A percentile compares a stretch with the other conserved stretches of the same genome.
Conservation (phyloP, 257 asterid genomes). For the Forsythia suspensa region DNA sequence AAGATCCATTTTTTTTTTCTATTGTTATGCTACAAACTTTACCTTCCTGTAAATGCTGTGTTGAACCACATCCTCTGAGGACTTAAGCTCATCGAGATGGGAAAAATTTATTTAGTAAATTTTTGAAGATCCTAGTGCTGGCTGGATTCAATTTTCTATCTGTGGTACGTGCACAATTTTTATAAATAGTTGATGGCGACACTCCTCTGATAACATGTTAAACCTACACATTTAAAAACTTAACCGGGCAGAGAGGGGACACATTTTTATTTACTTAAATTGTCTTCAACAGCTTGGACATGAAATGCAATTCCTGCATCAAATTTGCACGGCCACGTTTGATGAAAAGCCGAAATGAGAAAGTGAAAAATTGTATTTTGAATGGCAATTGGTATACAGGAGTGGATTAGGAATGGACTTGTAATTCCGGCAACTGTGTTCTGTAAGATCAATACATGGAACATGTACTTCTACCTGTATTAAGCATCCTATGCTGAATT, state of each 20-base stretch:
- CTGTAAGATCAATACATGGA: neutral
- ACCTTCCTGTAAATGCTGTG: neutral
- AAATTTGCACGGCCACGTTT: slow-evolving; percentile 10
- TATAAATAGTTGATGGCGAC: neutral
- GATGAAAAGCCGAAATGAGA: slow-evolving; percentile 18
- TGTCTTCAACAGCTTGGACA: neutral
- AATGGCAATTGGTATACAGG: neutral
- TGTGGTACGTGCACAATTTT: neutral
- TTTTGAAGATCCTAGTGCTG: neutral
- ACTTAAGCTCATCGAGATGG: neutral
- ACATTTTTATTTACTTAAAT: neutral
- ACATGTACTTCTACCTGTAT: neutral
- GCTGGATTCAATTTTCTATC: neutral
- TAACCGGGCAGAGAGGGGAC: neutral
- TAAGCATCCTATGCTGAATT: neutral
- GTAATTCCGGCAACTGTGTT: neutral
- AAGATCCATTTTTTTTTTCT: neutral
- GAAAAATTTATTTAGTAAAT: neutral
- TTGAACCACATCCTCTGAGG: neutral
- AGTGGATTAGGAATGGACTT: neutral
- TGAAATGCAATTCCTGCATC: neutral
- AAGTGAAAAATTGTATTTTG: neutral
- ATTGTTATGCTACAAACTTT: neutral
- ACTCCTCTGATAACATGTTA: neutral
- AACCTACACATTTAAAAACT: neutral